Conservation (phyloP, 176 grass and related monocot genomes). For the Aegilops speltoides region DNA sequence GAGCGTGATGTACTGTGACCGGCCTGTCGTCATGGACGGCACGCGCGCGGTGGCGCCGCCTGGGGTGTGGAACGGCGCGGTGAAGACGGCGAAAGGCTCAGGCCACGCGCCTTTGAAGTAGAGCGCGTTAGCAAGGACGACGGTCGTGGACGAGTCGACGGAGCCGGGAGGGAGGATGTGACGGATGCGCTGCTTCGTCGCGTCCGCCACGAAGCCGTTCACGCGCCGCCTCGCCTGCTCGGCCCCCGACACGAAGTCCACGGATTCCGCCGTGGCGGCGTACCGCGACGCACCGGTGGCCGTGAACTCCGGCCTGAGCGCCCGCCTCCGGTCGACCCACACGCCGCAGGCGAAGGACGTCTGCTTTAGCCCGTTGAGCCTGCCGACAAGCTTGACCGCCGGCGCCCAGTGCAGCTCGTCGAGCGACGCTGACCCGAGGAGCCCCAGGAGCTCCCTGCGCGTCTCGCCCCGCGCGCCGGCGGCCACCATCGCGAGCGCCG, state of each 20-base stretch:
- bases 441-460: slow-evolving; percentile 11
- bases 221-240: background rate
- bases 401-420: background rate
- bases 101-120: background rate
- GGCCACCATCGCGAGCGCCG: slow-evolving; percentile 28
- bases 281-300: background rate
- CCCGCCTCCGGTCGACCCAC: background rate
- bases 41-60: background rate
- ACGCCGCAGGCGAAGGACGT: slow-evolving; percentile 37
- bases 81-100: background rate
- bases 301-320: background rate
- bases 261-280: background rate
- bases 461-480: background rate
- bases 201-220: background rate
- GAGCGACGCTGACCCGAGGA: background rate
- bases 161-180: slow-evolving; percentile 4
- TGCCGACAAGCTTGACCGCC: background rate
- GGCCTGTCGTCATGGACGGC: background rate
- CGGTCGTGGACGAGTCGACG: background rate
- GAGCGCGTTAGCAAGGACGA: slow-evolving; percentile 28
- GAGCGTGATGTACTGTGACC: background rate
- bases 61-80: background rate
- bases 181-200: background rate
- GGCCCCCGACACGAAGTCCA: background rate
- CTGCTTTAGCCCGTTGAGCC: background rate